phyloP scores from a whole-genome alignment of 306 rosid genomes.

The Quercus variabilis region DNA sequence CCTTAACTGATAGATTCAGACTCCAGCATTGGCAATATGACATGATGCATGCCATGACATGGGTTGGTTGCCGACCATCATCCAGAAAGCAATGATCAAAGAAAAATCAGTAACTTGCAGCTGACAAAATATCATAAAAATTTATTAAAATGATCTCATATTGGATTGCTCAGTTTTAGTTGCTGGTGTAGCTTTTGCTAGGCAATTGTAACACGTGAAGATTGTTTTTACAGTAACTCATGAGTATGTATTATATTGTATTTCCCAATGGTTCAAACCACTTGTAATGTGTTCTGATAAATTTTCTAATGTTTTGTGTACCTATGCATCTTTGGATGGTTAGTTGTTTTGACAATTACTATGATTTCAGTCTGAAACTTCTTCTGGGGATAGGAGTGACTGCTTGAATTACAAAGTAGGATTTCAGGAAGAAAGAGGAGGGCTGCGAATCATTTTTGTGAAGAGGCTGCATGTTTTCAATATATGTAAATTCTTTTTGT shows the following conservation, averaged over 20 bases:
- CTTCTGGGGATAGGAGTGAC: background rate
- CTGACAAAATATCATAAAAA: too few species aligned
- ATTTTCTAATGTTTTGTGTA: background rate
- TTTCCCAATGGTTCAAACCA: background rate
- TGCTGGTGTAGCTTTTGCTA: background rate
- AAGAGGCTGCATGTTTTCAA: background rate
- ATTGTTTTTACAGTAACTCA: background rate
- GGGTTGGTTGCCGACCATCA: background rate
- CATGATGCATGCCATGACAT: too few species aligned
- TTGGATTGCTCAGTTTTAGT: background rate
- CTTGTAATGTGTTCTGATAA: background rate
- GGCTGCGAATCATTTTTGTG: background rate
- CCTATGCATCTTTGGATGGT: background rate
- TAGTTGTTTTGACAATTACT: background rate
- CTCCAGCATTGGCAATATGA: too few species aligned
- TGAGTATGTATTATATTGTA: background rate
- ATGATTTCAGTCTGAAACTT: background rate
- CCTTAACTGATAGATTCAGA: too few species aligned
- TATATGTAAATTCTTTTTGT: background rate
- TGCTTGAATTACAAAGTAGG: background rate
- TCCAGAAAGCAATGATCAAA: too few species aligned
- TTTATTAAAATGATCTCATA: too few species aligned
- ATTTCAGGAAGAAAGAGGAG: background rate
- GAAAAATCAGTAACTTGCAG: too few species aligned
- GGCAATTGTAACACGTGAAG: background rate